Percentiles rank a stretch among this genome's conserved stretches.
Evolutionary conservation across 805 yeast genomes (phyloP).

Genomic region (Yamadazyma nakazawae): DNA sequence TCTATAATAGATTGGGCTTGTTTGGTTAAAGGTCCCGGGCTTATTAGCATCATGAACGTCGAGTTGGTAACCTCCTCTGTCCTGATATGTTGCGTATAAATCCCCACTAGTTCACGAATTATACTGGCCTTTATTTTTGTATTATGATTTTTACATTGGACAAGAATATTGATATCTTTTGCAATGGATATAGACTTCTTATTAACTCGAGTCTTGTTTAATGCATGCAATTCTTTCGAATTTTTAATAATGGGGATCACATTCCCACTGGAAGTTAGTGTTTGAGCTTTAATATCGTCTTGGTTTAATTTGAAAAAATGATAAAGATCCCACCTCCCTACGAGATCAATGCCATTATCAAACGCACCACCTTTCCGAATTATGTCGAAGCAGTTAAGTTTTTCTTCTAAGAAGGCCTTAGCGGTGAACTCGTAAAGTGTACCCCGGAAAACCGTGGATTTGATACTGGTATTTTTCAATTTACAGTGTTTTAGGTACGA

Average conservation of each 20-base stretch:
- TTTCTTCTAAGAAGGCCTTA: slow-evolving; percentile 34
- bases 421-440: slow-evolving; percentile 52
- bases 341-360: slow-evolving; percentile 56
- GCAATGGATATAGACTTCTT: slow-evolving; percentile 17
- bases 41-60: slow-evolving; percentile 41
- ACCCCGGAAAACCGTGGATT: slow-evolving; percentile 50
- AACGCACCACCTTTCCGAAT: slow-evolving; percentile 52
- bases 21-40: slow-evolving; percentile 45
- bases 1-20: slow-evolving; percentile 48
- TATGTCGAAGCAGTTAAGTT: slow-evolving; percentile 36
- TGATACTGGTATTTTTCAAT: slow-evolving; percentile 17
- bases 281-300: slow-evolving; percentile 3
- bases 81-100: slow-evolving; percentile 38
- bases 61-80: slow-evolving; percentile 15
- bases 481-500: slow-evolving; percentile 29
- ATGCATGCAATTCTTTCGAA: slow-evolving; percentile 17
- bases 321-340: slow-evolving; percentile 49
- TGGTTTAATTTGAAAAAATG: slow-evolving; percentile 18
- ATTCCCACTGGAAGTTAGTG: not conserved
- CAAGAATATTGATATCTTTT: slow-evolving; percentile 39
- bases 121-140: slow-evolving; percentile 43
- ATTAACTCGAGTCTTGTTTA: slow-evolving; percentile 3
- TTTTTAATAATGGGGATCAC: slow-evolving; percentile 16
- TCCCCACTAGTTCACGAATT: slow-evolving; percentile 54
- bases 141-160: slow-evolving; percentile 54